These are phyloP conservation scores for Colletotrichum siamense DNA, from an alignment of 2,329 filamentous ascomycete genomes.

Conservation along the genomic window DNA sequence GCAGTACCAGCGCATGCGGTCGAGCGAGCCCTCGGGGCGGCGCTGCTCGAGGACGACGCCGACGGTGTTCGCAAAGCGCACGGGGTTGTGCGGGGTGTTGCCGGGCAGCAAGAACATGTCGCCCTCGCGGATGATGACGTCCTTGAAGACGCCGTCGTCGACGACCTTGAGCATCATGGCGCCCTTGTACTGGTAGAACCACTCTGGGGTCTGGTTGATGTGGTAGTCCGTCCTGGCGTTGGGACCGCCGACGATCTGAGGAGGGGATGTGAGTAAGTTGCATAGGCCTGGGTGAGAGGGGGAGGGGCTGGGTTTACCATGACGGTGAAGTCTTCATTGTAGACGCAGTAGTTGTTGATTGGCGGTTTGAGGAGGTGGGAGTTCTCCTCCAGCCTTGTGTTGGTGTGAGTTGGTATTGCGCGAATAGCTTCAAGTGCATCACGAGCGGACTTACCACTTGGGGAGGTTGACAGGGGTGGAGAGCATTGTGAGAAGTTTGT, in stretches of 20 bases:
- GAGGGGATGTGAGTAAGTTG: neutral
- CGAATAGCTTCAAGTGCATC: neutral
- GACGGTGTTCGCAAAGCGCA: constrained; percentile 92
- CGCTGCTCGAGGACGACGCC: constrained; percentile 91
- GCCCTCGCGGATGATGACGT: constrained; percentile 89
- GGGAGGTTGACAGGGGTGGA: constrained; percentile 58
- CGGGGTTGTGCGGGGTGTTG: constrained; percentile 97
- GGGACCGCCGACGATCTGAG: constrained; percentile 87
- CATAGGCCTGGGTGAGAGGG: neutral
- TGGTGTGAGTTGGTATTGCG: neutral
- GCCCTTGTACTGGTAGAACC: constrained; percentile 97
- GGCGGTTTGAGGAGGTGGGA: constrained; percentile 91
- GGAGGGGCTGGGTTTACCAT: constrained; percentile 59
- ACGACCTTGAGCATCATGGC: constrained; percentile 94
- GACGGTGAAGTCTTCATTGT: constrained; percentile 82
- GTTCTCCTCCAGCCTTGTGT: constrained; percentile 84
- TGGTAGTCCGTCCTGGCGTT: constrained; percentile 98
- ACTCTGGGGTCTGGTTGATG: constrained; percentile 95
- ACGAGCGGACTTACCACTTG: constrained; percentile 54
- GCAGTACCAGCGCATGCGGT: constrained; percentile 94
- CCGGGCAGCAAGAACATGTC: constrained; percentile 91
- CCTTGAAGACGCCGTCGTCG: constrained; percentile 74
- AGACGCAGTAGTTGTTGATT: constrained; percentile 97
- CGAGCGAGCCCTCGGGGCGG: constrained; percentile 71
- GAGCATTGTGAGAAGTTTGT: constrained; percentile 5